Evolutionary conservation across 768 basidiomycete species (phyloP).

Genomic region (Fomitopsis serialis): DNA sequence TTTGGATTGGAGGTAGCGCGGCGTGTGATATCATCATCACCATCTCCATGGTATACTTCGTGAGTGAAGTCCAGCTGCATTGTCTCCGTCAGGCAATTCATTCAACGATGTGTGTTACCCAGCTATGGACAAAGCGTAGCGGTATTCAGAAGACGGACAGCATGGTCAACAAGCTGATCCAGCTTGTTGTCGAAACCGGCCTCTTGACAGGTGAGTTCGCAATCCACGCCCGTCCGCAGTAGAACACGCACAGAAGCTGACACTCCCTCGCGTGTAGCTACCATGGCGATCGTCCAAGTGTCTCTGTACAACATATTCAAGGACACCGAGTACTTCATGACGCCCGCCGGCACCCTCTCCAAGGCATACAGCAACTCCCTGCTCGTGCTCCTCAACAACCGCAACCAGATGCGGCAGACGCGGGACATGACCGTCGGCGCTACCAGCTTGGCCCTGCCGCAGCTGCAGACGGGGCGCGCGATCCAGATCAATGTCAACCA

Average conservation of each 20-base stretch:
- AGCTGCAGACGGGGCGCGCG: neutral
- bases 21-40: neutral
- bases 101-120: neutral
- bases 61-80: neutral
- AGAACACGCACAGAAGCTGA: too few relatives aligned
- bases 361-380: conserved; percentile 2
- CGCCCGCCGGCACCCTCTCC: neutral
- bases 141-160: neutral
- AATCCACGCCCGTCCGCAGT: too few relatives aligned
- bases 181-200: neutral
- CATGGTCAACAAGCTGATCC: neutral
- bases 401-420: neutral
- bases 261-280: neutral
- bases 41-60: neutral
- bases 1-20: neutral
- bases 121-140: neutral
- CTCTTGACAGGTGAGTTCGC: neutral
- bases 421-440: neutral
- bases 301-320: neutral
- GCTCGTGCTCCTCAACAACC: conserved; percentile 3
- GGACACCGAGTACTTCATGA: neutral
- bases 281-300: neutral
- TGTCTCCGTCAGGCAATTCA: neutral
- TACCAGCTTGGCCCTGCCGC: neutral
- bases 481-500: neutral